Evolutionary conservation across 306 rosid genomes (phyloP), one percentile per base, ranked within the genome.

Genomic region (Spatholobus suberectus): DNA sequence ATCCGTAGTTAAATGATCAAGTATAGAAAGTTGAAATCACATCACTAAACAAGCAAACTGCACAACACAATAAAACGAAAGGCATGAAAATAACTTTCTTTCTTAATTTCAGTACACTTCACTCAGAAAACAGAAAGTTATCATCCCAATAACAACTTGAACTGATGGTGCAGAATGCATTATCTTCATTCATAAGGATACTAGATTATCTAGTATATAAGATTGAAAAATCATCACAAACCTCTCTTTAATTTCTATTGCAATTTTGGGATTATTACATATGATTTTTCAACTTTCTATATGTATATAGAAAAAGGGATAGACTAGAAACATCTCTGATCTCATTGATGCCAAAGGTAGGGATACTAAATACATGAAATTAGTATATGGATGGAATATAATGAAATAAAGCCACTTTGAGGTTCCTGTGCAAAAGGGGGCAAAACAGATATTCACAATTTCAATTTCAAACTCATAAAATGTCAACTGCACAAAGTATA

Each of bases 111-210:
- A 58, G 55, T 59, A 37, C 6, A 29, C 24, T 26, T 29, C 44
- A 46, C 12, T 55, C 51, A 13, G 14, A 70, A 78, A 8, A 40
- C 10, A 63, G 10, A n/a, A 52, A 18, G 70, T 37, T 58, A 32
- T 43, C 65, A 27, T 75, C 38, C 44, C 81, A 80, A 61, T 57
- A 44, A 77, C 52, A 52, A 71, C 81, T 26, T n/a, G 57, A 73
- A 67, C 72, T 66, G 35, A 43, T 1, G 10, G 24, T 40, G 51
- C 37, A 71, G 79, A 23, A 59, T 70, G 57, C 15, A 8, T 15
- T 10, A n/a, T n/a, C 46, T n/a, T 63, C 40, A 65, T 17, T 4
- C 18, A 35, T 9, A 65, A 5, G 0, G 5, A 29, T 62, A 29
- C 8, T 26, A 26, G 20, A 61, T 26, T 62, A 27, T 29, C 69